Evolutionary conservation across 345 rosid species (phyloP), one percentile per base, ranked within the genome.

Genomic region (Populus pruinosa): DNA sequence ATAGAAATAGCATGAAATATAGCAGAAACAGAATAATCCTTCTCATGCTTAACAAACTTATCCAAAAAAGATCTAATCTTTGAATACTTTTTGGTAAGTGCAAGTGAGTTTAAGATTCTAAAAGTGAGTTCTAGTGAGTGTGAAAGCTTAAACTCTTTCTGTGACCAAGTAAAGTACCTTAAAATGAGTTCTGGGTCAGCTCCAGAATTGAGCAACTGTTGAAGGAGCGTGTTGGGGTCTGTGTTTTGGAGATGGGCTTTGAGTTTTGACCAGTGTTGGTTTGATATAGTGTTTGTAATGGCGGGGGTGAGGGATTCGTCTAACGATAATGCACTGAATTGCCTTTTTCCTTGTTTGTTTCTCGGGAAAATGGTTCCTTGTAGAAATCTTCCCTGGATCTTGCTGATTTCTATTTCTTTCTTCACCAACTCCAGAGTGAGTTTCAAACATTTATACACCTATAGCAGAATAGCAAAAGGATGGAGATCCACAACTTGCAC

Each of bases 61-160:
- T 90, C 85, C 86, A 91, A 78, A 80, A 93, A 90, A 73, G 97
- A 90, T 68, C 91, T 86, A 27, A 89, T 83, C 79, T 90, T 90
- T 3, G 93, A 59, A 76, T 90, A 87, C 80, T 78, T 84, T 75
- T 86, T 90, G 53, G 87, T 84, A 25, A 39, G 67, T 0, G 87
- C 89, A 50, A 93, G 92, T 27, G 86, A 82, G 62, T 85, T 79
- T 35, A 90, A 81, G 53, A 89, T 69, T 79, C 77, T 84, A 73
- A 87, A 90, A 47, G 87, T 82, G 76, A 82, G 79, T 38, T 84
- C 93, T 27, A 89, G 36, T 9, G 91, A 73, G 73, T 84, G 77
- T 63, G 89, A 80, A 65, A 76, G 25, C 68, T 77, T 77, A 43
- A 84, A 69, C 81, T 87, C 89, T 79, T 81, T 83, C 53, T 66